Evolutionary conservation across 306 rosid genomes (phyloP), one percentile per base, ranked within the genome.

Genomic region (Vigna radiata): DNA sequence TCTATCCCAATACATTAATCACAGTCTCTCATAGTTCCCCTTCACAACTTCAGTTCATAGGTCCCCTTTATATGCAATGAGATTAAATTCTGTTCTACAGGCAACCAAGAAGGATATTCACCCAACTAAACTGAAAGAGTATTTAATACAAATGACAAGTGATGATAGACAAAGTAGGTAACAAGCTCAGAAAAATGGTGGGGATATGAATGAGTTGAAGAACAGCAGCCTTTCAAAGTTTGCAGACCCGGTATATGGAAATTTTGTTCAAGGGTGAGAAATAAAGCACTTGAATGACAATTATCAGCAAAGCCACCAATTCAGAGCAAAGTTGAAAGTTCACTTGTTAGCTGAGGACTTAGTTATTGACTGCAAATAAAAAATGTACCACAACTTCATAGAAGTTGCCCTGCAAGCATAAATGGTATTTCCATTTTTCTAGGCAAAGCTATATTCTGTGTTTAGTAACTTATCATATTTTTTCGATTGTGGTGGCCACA

Each of bases 81-180:
- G 47, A 53, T 37, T 80, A 61, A 72, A 58, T 76, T 68, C 76
- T 69, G 41, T 80, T 64, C 58, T 13, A 50, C 83, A 87, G 96
- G 90, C 91, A 50, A 83, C 83, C 19, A 73, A 58, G 37, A 61
- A 77, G 25, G 90, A 85, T 72, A 85, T 88, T 71, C 86, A 83
- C 56, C 82, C 87, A 11, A 64, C 53, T 47, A 88, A 84, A 60
- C 72, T 93, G 65, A 86, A 70, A 65, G 83, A 86, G 41, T 82
- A 67, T 54, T 76, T 93, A 78, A 81, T 84, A 53, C 79, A 80
- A 79, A 81, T 83, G 52, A 77, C 68, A 55, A 48, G 61, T 16
- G 66, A 61, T 68, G 75, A 53, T 55, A 65, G 79, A 72, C 73
- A 55, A 65, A 39, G 68, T 68, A 50, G 47, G 46, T 14, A 61